Base-by-base conservation (phyloP, 2,329 filamentous ascomycete genomes). In the Sphaerulina musiva region DNA sequence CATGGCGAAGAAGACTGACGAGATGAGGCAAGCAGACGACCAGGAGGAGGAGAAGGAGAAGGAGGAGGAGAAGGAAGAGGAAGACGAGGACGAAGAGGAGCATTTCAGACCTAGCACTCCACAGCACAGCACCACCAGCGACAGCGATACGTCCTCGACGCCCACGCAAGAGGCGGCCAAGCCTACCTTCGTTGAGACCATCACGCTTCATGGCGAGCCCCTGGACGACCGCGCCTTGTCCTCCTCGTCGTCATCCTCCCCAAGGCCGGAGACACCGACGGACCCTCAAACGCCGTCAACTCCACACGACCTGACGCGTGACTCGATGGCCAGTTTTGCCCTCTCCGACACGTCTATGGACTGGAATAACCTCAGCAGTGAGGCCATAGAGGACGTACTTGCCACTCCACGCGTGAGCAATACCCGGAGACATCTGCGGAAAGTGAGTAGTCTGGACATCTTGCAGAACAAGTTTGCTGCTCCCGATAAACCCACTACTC, bases 381-480 rank as follows among this genome's bases (percentile, higher is more conserved):
- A 68, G 41, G 58, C 64, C 42, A 62, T 66, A 11, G 61, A 65
- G 39, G 65, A 68, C 45, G 64, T 63, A 14, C 58, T 68, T 46
- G 62, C 65, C 12, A 68, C 67, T 12, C 67, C 67, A 36, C 55
- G 63, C 10, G 65, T 64, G 20, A 59, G 53, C 23, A 57, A 60
- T 46, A 61, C 52, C 23, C 48, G 59, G 32, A 46, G 60, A 34
- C 66, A 69, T 52, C 52, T 62, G 32, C 57, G 67, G 4, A 67
- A 66, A 45, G 62, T 65, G 5, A 67, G 62, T 54, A 67, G 64
- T 48, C 54, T 69, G 20, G 67, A 69, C 52, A 68, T 68, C 23
- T 46, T 69, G 46, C 61, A 66, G 51, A 67, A 67, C 53, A 61
- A 58, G 17, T 67, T 64, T 59, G 55, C 63, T 32, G 59, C 51